Conservation (phyloP, 129 eudicot genomes). For the Chrysanthemum makinoi region DNA sequence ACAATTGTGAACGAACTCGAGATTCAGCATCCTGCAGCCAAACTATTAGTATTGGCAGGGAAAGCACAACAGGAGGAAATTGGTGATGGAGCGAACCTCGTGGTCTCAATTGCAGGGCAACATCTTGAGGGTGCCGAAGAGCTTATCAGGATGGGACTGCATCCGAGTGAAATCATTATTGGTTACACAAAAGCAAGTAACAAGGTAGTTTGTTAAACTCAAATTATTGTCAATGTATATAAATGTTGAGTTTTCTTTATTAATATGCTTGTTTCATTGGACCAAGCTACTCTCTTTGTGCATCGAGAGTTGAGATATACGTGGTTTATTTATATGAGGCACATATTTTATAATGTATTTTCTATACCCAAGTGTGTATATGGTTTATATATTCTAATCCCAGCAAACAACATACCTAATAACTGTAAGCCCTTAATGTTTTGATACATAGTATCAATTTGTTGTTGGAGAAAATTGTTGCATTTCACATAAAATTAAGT, state of each 20-base stretch:
- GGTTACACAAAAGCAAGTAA: conserved; percentile 78
- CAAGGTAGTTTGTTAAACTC: conserved; percentile 43
- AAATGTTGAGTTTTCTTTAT: not conserved
- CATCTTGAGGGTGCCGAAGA: conserved; percentile 89
- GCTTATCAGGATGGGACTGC: conserved; percentile 92
- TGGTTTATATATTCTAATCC: too few species aligned
- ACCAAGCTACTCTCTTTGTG: not conserved
- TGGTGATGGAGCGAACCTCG: conserved; percentile 90
- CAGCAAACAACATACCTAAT: too few species aligned
- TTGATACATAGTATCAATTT: too few species aligned
- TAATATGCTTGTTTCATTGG: not conserved
- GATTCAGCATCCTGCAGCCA: conserved; percentile 95
- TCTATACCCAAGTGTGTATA: too few species aligned
- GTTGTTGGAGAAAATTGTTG: too few species aligned
- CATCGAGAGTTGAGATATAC: not conserved
- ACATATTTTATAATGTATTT: not conserved
- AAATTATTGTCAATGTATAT: not conserved
- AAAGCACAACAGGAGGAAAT: conserved; percentile 95
- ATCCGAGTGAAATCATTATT: conserved; percentile 85
- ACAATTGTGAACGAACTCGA: conserved; percentile 92
- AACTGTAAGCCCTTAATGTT: too few species aligned
- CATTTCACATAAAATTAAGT: too few species aligned
- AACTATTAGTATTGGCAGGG: conserved; percentile 74
- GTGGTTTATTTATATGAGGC: not conserved
- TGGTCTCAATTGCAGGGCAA: conserved; percentile 87